Conservation (phyloP, 306 rosid genomes). For the Lathyrus tuberosus region DNA sequence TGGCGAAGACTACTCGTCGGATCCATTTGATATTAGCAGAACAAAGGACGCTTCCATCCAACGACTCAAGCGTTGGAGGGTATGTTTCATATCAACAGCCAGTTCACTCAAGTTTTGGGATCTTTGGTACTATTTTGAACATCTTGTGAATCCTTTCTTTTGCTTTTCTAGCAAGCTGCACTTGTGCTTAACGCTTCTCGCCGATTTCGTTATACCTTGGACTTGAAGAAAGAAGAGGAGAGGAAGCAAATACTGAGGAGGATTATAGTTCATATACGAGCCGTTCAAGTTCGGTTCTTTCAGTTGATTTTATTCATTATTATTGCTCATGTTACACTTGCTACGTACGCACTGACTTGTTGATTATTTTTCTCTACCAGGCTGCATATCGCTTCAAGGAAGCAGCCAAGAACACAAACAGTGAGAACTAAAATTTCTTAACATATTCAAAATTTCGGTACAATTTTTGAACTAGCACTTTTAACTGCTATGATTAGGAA, state of each 20-base stretch:
- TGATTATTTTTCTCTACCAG: slow-evolving; percentile 43
- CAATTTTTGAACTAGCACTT: background rate
- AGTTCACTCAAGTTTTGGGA: background rate
- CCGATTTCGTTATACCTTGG: slow-evolving; percentile 96
- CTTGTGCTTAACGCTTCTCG: slow-evolving; percentile 99
- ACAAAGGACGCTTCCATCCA: too few relatives aligned
- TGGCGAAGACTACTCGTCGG: too few relatives aligned
- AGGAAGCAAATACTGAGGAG: slow-evolving; percentile 63
- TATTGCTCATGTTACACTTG: slow-evolving; percentile 2
- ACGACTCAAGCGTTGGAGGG: too few relatives aligned
- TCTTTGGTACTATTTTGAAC: slow-evolving; percentile 8
- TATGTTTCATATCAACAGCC: too few relatives aligned
- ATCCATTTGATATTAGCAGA: too few relatives aligned
- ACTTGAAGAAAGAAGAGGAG: slow-evolving; percentile 93
- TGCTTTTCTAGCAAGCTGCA: slow-evolving; percentile 81
- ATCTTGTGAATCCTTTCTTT: slow-evolving; percentile 21
- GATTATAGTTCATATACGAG: slow-evolving; percentile 84
- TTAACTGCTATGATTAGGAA: slow-evolving; percentile 41
- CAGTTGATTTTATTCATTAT: slow-evolving; percentile 30
- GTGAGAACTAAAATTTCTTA: too few relatives aligned
- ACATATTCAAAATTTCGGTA: too few relatives aligned
- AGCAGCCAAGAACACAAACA: slow-evolving; percentile 36
- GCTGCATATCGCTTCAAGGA: slow-evolving; percentile 81
- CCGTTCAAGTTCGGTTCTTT: slow-evolving; percentile 63
- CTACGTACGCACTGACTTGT: slow-evolving; percentile 33